phyloP scores from a whole-genome alignment of 441 rosid species.

The Adansonia grandidieri region DNA sequence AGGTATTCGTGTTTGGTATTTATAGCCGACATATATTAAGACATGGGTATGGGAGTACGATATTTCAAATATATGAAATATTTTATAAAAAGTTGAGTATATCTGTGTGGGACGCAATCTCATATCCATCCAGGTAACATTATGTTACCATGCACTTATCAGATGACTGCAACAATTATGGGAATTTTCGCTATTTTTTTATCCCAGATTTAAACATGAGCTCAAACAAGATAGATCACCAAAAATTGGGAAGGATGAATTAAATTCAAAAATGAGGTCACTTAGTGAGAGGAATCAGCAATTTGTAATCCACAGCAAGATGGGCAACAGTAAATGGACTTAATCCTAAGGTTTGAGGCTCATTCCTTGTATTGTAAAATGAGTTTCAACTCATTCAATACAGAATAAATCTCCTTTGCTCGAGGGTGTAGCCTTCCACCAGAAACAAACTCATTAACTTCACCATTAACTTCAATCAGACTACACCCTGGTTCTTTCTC shows the following conservation, averaged over 20 bases:
- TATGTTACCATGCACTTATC: background rate
- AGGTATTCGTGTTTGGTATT: no score
- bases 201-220: background rate
- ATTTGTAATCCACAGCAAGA: background rate
- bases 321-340: background rate
- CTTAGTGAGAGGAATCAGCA: background rate
- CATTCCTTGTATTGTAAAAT: conserved; percentile 24
- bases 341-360: conserved; percentile 18
- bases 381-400: conserved; percentile 44
- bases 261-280: background rate
- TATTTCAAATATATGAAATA: no score
- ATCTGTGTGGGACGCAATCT: background rate
- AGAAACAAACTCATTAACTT: conserved; percentile 66
- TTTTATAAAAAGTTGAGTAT: background rate
- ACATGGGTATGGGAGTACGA: no score
- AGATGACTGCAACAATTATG: background rate
- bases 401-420: conserved; percentile 52
- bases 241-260: background rate
- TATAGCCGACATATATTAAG: no score
- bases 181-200: background rate
- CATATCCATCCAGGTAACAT: background rate
- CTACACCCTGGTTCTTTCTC: conserved; percentile 70
- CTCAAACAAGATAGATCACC: background rate
- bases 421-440: conserved; percentile 55
- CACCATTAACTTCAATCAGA: conserved; percentile 58